Evolutionary conservation across 768 basidiomycete genomes (phyloP), one percentile per base, ranked within the genome.

Genomic region (Podaxis sp.): DNA sequence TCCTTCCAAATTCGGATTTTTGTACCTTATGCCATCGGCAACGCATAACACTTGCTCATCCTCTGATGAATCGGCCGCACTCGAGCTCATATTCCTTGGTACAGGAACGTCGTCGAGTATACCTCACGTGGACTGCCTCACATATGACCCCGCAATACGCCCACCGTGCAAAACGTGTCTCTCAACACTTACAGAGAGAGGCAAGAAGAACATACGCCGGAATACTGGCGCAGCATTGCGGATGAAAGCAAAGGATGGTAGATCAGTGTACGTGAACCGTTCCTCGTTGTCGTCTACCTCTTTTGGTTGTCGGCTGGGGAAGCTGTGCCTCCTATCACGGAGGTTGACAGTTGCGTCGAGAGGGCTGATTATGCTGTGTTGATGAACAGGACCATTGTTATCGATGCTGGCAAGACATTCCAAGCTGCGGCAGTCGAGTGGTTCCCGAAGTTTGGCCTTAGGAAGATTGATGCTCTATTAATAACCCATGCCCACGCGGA

Each of bases 401-500:
- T 94, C 66, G 92, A 94, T 73, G 89, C 86, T 18, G 92, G 92
- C 55, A 94, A 94, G 76, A 92, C 86, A 60, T 94, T 93, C 71
- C 84, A 86, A 64, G 76, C 78, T 35, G 74, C 78, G 48, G 76
- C 77, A 27, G 27, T 78, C 50, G 77, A 79, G 62, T 79, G 76
- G 77, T 79, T 79, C 62, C 91, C 91, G 1, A 85, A 85, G 70
- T 87, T 89, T 70, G 85, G 84, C 2, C 73, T 96, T 46, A 78
- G 93, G 59, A 68, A 66, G 57, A 79, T 80, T 59, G 78, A 80
- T 65, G 78, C 76, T 37, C 65, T 96, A 9, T 75, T 97, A 14
- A 84, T 96, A 44, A 95, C 93, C 0, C 93, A 95, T 72, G 86
- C 91, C 6, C 94, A 95, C 74, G 90, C 91, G 38, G 91, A 93